Evolutionary conservation across 345 rosid genomes (phyloP).

Genomic region (Tarenaya hassleriana): DNA sequence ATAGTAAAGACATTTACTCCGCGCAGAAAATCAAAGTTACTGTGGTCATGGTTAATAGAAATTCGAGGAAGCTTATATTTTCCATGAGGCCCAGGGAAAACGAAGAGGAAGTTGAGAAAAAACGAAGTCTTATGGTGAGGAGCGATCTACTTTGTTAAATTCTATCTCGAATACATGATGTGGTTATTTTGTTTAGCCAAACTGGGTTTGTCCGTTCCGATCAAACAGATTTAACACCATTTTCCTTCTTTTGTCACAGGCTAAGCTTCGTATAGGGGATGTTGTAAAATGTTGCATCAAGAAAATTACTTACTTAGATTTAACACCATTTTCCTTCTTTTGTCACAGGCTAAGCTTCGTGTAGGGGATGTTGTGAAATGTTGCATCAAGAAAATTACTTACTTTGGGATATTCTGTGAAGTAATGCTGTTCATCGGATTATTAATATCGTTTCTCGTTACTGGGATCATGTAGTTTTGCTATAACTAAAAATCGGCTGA

Average conservation of each 20-base stretch:
- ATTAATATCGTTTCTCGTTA: no score
- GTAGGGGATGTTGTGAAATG: no score
- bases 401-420: conserved; percentile 93
- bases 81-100: conserved; percentile 79
- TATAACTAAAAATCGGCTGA: conserved; percentile 14
- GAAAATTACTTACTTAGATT: conserved; percentile 50
- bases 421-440: no score
- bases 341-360: conserved; percentile 71
- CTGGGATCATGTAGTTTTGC: no score
- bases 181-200: no score
- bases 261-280: conserved; percentile 84
- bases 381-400: no score
- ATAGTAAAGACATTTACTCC: background rate
- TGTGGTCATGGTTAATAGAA: conserved; percentile 56
- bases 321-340: background rate
- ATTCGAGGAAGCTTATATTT: conserved; percentile 59
- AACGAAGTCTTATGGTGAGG: conserved; percentile 77
- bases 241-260: conserved; percentile 33
- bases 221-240: background rate
- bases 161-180: no score
- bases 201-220: no score
- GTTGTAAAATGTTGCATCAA: conserved; percentile 78
- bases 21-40: conserved; percentile 66
- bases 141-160: background rate
- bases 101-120: conserved; percentile 61